These are phyloP conservation scores for Coriolopsis trogii DNA, from an alignment of 1,284 basidiomycete genomes.

Conservation along the genomic window DNA sequence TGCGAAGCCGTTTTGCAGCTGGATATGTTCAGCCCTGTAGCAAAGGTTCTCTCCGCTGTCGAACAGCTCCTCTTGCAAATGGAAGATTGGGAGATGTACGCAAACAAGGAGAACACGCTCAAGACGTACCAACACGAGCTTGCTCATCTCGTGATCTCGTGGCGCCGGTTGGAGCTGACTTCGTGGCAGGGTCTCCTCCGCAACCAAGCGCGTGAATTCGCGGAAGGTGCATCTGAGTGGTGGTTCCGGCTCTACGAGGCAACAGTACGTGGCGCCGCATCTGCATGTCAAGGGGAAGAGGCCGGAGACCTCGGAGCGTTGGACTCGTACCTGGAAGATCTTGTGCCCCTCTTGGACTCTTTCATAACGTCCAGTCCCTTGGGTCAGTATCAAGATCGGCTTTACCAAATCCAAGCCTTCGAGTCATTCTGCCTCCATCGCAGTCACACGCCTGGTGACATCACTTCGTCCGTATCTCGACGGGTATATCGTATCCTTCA, in stretches of 20 bases:
- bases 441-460: conserved; percentile 27
- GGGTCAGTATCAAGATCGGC: conserved; percentile 80
- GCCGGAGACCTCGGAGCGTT: conserved; percentile 38
- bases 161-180: conserved; percentile 88
- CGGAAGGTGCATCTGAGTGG: conserved; percentile 74
- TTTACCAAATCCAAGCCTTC: conserved; percentile 77
- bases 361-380: conserved; percentile 81
- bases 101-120: conserved; percentile 86
- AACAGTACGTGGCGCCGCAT: conserved; percentile 65
- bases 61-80: conserved; percentile 89
- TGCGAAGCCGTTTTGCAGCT: conserved; percentile 74
- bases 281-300: conserved; percentile 41
- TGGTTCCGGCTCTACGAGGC: conserved; percentile 94
- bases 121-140: conserved; percentile 68
- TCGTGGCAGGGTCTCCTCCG: conserved; percentile 88
- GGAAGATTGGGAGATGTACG: conserved; percentile 97
- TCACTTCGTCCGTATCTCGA: conserved; percentile 40
- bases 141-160: conserved; percentile 81
- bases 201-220: conserved; percentile 66
- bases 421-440: conserved; percentile 49
- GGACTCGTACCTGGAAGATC: conserved; percentile 61
- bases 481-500: conserved; percentile 67
- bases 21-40: conserved; percentile 74
- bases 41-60: conserved; percentile 82
- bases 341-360: conserved; percentile 82